phyloP scores from a whole-genome alignment of 1,284 basidiomycete species.

The Hemileia vastatrix region DNA sequence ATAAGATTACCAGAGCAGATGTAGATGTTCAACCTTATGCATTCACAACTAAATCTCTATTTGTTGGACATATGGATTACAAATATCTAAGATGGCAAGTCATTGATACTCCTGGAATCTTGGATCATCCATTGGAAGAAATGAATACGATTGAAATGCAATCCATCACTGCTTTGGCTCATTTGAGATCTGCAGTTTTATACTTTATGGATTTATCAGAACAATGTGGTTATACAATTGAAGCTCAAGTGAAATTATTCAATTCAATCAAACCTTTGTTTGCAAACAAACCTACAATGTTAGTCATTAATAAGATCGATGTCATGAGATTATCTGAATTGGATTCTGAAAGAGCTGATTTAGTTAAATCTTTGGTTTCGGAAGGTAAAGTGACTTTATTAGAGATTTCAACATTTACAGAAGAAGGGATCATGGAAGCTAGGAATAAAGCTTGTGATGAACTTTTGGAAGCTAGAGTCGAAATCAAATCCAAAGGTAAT shows the following conservation, averaged over 20 bases:
- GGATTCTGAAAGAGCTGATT: constrained; percentile 33
- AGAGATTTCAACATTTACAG: constrained; percentile 43
- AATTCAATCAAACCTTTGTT: constrained; percentile 45
- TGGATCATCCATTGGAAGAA: constrained; percentile 44
- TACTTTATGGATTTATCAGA: constrained; percentile 45
- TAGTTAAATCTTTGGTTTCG: constrained; percentile 35
- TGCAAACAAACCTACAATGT: constrained; percentile 42
- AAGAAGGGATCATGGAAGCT: constrained; percentile 41
- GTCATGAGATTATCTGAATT: constrained; percentile 36
- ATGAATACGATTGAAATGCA: too few species aligned
- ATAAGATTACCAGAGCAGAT: constrained; percentile 43
- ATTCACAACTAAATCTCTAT: constrained; percentile 44
- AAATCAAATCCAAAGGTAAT: constrained; percentile 39
- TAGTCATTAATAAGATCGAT: constrained; percentile 43
- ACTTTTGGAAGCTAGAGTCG: constrained; percentile 38
- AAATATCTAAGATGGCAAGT: constrained; percentile 45
- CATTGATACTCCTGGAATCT: constrained; percentile 43
- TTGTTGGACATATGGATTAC: constrained; percentile 45
- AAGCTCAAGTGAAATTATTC: constrained; percentile 43
- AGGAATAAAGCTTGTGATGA: constrained; percentile 41
- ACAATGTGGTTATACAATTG: constrained; percentile 43
- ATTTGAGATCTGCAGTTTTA: constrained; percentile 40
- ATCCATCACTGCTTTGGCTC: constrained; percentile 43
- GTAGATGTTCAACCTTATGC: constrained; percentile 45
- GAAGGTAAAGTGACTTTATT: constrained; percentile 36